These are phyloP conservation scores for Lachnellula occidentalis DNA, from an alignment of 2,329 filamentous ascomycete species.

Conservation along the genomic window DNA sequence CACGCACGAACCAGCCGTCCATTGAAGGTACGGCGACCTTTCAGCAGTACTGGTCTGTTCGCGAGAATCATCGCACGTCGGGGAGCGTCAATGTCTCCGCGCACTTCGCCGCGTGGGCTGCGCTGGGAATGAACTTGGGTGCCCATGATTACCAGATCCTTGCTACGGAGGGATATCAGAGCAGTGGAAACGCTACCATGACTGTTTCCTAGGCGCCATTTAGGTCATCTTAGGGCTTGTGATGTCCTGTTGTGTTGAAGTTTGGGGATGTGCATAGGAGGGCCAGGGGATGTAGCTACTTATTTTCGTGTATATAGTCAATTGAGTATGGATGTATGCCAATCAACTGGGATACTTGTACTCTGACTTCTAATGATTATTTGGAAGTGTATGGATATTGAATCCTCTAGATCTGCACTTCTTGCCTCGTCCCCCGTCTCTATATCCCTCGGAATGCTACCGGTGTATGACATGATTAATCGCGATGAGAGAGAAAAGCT, in stretches of 20 bases:
- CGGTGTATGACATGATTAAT: too few species aligned
- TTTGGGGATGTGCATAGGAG: too few species aligned
- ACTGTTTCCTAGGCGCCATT: not conserved
- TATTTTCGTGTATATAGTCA: too few species aligned
- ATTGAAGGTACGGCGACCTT: constrained; percentile 47
- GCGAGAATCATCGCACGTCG: constrained; percentile 41
- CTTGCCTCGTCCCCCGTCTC: too few species aligned
- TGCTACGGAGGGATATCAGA: not conserved
- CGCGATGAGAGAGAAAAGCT: too few species aligned
- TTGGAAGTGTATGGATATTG: too few species aligned
- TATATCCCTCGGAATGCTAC: too few species aligned
- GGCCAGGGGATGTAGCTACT: too few species aligned
- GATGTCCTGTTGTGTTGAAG: not conserved
- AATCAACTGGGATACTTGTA: too few species aligned
- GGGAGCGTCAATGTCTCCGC: constrained; percentile 45
- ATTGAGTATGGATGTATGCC: too few species aligned
- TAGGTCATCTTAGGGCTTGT: not conserved
- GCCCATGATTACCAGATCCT: constrained; percentile 16
- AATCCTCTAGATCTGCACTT: too few species aligned
- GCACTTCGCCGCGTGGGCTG: constrained; percentile 49
- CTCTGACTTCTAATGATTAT: too few species aligned
- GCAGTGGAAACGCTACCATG: not conserved
- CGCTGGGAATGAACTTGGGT: constrained; percentile 43
- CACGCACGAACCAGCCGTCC: constrained; percentile 34
- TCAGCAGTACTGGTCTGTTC: constrained; percentile 49